Conservation (phyloP, 768 basidiomycete species). For the Lactarius tabidus region DNA sequence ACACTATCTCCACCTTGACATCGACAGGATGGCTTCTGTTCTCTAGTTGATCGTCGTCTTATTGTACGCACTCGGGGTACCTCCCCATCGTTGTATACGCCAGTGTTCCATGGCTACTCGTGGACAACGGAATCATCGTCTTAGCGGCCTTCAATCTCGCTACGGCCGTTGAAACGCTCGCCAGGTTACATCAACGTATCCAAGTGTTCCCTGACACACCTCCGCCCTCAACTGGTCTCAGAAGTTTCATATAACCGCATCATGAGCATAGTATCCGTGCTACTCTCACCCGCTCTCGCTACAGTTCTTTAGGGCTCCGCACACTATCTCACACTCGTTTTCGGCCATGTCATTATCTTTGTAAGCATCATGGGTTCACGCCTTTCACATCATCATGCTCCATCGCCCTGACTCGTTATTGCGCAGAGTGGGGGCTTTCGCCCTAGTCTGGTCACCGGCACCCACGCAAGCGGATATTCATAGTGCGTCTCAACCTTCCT, state of each 20-base stretch:
- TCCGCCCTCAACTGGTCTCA: constrained; percentile 25
- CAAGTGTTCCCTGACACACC: not conserved
- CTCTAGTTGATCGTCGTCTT: constrained; percentile 19
- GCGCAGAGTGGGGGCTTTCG: constrained; percentile 4
- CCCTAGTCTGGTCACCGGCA: constrained; percentile 1
- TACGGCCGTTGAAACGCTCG: constrained; percentile 22
- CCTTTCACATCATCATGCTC: not conserved
- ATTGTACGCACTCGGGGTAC: constrained; percentile 28
- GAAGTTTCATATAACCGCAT: constrained; percentile 28
- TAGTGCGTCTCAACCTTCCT: not conserved
- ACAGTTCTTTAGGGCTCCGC: constrained; percentile 30
- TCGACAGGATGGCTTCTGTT: not conserved
- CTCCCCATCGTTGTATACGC: constrained; percentile 30
- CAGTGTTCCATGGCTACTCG: constrained; percentile 23
- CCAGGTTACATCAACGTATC: not conserved
- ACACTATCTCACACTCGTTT: constrained; percentile 24
- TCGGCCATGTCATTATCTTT: constrained; percentile 28
- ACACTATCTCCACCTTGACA: too few relatives aligned
- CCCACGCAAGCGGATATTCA: too few relatives aligned
- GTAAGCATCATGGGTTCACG: constrained; percentile 25
- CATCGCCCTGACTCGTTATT: not conserved
- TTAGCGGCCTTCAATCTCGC: constrained; percentile 30
- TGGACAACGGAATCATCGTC: constrained; percentile 27
- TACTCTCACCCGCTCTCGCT: constrained; percentile 24
- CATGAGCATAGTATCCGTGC: constrained; percentile 23